phyloP scores from a whole-genome alignment of 1,139 yeast genomes.

The Protomyces macrosporus region DNA sequence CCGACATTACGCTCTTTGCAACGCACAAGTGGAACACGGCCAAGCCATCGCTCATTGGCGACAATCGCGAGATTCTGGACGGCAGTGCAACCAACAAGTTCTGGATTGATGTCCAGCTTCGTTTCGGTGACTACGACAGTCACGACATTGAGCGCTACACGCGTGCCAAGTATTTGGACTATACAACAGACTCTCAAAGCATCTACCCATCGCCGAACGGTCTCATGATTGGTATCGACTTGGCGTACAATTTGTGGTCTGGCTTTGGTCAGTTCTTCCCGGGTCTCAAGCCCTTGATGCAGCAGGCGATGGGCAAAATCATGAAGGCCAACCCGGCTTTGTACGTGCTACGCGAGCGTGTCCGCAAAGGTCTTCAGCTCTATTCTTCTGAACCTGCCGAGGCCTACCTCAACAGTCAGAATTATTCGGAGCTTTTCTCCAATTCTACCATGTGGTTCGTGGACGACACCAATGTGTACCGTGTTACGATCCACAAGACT shows the following conservation, averaged over 20 bases:
- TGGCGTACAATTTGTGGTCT: conserved; percentile 93
- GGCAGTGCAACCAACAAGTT: conserved; percentile 58
- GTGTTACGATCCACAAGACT: conserved; percentile 84
- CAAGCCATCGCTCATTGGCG: conserved; percentile 68
- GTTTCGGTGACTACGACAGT: conserved; percentile 96
- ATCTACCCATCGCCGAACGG: conserved; percentile 94
- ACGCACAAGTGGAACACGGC: conserved; percentile 80
- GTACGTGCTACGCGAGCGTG: conserved; percentile 84
- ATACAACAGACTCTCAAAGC: conserved; percentile 79
- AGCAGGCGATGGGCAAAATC: conserved; percentile 86
- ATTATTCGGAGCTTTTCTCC: conserved; percentile 84
- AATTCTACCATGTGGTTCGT: conserved; percentile 48
- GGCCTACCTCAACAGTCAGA: conserved; percentile 80
- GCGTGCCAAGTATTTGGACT: conserved; percentile 85
- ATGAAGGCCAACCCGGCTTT: conserved; percentile 95
- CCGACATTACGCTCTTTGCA: conserved; percentile 77
- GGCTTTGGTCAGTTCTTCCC: conserved; percentile 98
- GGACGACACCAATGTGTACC: conserved; percentile 28
- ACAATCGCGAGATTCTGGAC: conserved; percentile 40
- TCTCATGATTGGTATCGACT: conserved; percentile 78
- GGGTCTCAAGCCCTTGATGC: conserved; percentile 82
- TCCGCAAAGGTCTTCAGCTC: conserved; percentile 86
- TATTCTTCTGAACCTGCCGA: conserved; percentile 93
- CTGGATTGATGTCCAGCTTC: conserved; percentile 92
- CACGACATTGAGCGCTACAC: conserved; percentile 94